phyloP scores from a whole-genome alignment of 768 basidiomycete genomes.

The Lactarius tabidus region DNA sequence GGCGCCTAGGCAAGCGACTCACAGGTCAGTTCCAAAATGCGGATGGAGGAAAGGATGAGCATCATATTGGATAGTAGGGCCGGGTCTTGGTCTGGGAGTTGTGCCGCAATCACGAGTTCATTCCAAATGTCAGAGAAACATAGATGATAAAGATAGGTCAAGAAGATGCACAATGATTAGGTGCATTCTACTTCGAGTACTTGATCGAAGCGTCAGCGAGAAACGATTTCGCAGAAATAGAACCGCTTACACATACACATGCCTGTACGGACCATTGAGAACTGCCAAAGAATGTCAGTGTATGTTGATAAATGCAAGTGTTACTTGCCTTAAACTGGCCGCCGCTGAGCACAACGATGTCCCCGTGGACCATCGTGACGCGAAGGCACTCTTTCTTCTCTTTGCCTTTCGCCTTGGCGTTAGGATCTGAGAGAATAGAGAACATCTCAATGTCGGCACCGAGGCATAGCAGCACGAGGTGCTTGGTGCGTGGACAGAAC shows the following conservation, averaged over 20 bases:
- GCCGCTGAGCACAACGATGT: constrained; percentile 17
- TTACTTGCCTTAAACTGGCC: constrained; percentile 8
- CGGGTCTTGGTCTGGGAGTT: too few relatives aligned
- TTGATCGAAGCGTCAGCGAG: constrained; percentile 8
- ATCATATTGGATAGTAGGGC: too few relatives aligned
- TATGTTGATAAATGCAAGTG: neutral
- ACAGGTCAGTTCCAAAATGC: neutral
- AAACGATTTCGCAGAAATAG: neutral
- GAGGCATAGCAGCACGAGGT: too few relatives aligned
- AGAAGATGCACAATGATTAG: neutral
- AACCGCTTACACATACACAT: constrained; percentile 23
- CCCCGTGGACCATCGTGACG: constrained; percentile 25
- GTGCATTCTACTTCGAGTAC: constrained; percentile 21
- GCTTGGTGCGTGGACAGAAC: neutral
- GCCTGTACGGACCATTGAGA: constrained; percentile 16
- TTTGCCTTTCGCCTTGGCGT: neutral
- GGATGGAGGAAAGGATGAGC: neutral
- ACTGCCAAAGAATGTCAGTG: neutral
- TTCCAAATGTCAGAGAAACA: too few relatives aligned
- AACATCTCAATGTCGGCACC: too few relatives aligned
- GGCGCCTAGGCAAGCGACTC: neutral
- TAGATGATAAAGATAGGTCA: constrained; percentile 17
- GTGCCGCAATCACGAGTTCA: too few relatives aligned
- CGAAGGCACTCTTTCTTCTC: constrained; percentile 18
- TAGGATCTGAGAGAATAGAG: too few relatives aligned